Conservation (phyloP, 1,284 basidiomycete genomes). For the Bothia castanella region DNA sequence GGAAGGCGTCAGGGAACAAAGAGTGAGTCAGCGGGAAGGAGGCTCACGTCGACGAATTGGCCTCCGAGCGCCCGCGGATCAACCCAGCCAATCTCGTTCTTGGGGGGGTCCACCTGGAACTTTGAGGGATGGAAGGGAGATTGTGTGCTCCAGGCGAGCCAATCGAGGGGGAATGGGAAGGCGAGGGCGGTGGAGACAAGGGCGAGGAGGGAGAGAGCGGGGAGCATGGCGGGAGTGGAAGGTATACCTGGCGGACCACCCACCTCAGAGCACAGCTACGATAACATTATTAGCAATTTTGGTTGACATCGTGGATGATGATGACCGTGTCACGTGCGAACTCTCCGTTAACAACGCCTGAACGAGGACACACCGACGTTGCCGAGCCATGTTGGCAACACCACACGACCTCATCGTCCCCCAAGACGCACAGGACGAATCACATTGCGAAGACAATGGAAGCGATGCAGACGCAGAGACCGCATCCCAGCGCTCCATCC, state of each 20-base stretch:
- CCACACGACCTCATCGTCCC: constrained; percentile 3
- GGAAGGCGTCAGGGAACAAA: constrained; percentile 1
- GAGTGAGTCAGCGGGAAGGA: neutral
- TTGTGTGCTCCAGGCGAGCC: constrained; percentile 16
- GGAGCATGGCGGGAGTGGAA: constrained; percentile 11
- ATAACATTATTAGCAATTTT: no score
- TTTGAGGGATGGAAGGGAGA: constrained; percentile 9
- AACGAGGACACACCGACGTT: no score
- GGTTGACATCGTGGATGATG: neutral
- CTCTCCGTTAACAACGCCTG: neutral
- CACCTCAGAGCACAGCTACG: constrained; percentile 2
- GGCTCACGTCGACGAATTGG: constrained; percentile 63
- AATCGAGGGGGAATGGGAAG: constrained; percentile 19
- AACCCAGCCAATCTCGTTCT: constrained; percentile 48
- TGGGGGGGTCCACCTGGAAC: constrained; percentile 15
- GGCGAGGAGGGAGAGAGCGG: constrained; percentile 13
- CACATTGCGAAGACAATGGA: constrained; percentile 14
- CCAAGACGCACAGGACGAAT: constrained; percentile 6
- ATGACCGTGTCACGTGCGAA: constrained; percentile 19
- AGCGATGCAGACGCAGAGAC: constrained; percentile 61
- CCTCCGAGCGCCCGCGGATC: constrained; percentile 71
- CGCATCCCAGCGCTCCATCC: constrained; percentile 75
- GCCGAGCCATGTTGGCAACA: constrained; percentile 19
- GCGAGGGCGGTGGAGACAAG: constrained; percentile 18
- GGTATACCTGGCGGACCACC: neutral